Evolutionary conservation across 2,329 filamentous ascomycete species (phyloP).

Genomic region (Penicillium sclerotiorum): DNA sequence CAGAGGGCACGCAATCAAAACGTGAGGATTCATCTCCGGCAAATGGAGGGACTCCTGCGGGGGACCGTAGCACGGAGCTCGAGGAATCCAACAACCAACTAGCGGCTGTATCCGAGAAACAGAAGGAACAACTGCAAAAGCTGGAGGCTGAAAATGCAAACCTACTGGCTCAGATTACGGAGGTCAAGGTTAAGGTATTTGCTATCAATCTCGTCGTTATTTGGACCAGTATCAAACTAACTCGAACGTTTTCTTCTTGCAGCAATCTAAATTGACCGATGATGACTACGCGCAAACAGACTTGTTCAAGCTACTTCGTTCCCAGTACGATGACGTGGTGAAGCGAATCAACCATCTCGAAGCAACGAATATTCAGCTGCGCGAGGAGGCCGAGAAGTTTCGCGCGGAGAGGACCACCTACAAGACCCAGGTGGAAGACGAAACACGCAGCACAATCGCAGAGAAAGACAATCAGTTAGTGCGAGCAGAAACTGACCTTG

Average conservation of each 20-base stretch:
- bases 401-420: conserved; percentile 84
- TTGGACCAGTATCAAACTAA: background rate
- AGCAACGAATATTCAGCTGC: conserved; percentile 79
- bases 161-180: conserved; percentile 76
- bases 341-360: conserved; percentile 90
- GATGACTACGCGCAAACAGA: conserved; percentile 94
- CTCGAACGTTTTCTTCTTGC: background rate
- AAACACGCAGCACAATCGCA: conserved; percentile 69
- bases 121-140: conserved; percentile 84
- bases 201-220: background rate
- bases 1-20: conserved; percentile 51
- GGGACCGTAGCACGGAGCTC: conserved; percentile 65
- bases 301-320: conserved; percentile 88
- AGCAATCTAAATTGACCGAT: conserved; percentile 75
- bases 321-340: conserved; percentile 88
- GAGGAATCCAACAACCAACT: conserved; percentile 78
- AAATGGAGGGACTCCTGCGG: conserved; percentile 58
- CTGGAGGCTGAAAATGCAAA: conserved; percentile 75
- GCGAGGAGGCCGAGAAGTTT: conserved; percentile 81
- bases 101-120: conserved; percentile 73
- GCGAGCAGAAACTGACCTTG: conserved; percentile 79
- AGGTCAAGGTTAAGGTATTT: conserved; percentile 62
- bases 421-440: conserved; percentile 77
- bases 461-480: conserved; percentile 84
- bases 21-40: conserved; percentile 56